phyloP scores from a whole-genome alignment of 2,329 filamentous ascomycete genomes.

The Arthrobotrys sinensis region DNA sequence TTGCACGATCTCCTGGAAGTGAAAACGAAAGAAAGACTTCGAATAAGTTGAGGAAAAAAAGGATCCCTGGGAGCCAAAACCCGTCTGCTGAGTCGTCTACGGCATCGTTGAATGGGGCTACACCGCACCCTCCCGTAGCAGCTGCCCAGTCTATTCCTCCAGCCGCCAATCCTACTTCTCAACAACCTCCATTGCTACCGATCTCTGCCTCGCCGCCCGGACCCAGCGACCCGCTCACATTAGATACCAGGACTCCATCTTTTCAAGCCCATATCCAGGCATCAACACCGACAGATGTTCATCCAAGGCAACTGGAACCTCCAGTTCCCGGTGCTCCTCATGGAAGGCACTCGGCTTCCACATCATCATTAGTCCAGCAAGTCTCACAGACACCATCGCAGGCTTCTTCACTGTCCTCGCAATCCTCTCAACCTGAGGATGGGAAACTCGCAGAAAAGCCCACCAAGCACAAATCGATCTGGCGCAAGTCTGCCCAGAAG shows the following conservation, averaged over 20 bases:
- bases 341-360: conserved; percentile 63
- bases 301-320: conserved; percentile 65
- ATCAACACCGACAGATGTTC: conserved; percentile 69
- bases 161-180: conserved; percentile 64
- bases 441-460: conserved; percentile 39
- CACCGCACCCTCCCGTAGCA: conserved; percentile 63
- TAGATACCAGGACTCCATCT: conserved; percentile 28
- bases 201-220: conserved; percentile 63
- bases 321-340: conserved; percentile 65
- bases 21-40: conserved; percentile 80
- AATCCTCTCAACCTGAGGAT: conserved; percentile 51
- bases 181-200: conserved; percentile 63
- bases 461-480: conserved; percentile 51
- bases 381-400: conserved; percentile 61
- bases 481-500: conserved; percentile 58
- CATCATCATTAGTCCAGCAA: conserved; percentile 66
- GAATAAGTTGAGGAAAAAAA: conserved; percentile 93
- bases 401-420: conserved; percentile 47
- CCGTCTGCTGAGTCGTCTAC: conserved; percentile 92
- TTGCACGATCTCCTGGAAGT: conserved; percentile 78
- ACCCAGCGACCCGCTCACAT: neutral
- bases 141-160: conserved; percentile 65
- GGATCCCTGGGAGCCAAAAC: conserved; percentile 81
- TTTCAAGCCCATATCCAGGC: conserved; percentile 68
- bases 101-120: conserved; percentile 74